Base-by-base conservation (phyloP, 192 early-diverging fungal species). In the Ramicandelaber brevisporus region DNA sequence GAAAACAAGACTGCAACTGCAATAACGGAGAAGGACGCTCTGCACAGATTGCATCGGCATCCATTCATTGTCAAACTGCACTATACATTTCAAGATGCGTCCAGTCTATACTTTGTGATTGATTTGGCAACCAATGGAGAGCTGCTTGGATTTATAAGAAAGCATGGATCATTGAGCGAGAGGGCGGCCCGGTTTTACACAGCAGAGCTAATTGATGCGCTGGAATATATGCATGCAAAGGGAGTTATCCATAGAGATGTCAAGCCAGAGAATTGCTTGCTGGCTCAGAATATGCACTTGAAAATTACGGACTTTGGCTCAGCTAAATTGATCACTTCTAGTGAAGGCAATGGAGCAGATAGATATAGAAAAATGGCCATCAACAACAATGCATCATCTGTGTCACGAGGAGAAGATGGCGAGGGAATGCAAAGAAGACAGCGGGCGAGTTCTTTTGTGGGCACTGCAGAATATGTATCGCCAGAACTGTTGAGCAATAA, bases 391-490 rank as follows among this genome's bases (percentile, higher is more conserved):
- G 11, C 24, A 25, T 25, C 24, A 9, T n/a, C n/a, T n/a, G n/a
- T n/a, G n/a, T n/a, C n/a, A n/a, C n/a, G n/a, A n/a, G 24, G 24
- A 9, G 34, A 36, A 13, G 8, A 32, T 15, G 22, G 6, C 9
- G 42, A 42, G 13, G 6, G 29, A 7, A 31, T 40, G 17, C 48
- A 54, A 23, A n/a, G n/a, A n/a, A n/a, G n/a, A n/a, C 45, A 62
- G 20, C 52, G 69, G 17, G 50, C 75, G 30, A 69, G 77, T 36
- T 96, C 87, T 0, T 95, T 95, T 60, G 93, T 98, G 1, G 93
- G 93, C 17, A 98, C 93, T 3, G 89, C 93, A 8, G 93, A 98
- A 62, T 98, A 98, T 52, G 88, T 90, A 13, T 84, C 84, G 2
- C 93, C 89, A 0, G 93, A 98, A 49, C 56, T 98, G 21, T 57